A percentile compares a stretch with the other conserved stretches of the same genome.
Conservation (phyloP, 768 basidiomycete species). For the Mycena capillaripes region DNA sequence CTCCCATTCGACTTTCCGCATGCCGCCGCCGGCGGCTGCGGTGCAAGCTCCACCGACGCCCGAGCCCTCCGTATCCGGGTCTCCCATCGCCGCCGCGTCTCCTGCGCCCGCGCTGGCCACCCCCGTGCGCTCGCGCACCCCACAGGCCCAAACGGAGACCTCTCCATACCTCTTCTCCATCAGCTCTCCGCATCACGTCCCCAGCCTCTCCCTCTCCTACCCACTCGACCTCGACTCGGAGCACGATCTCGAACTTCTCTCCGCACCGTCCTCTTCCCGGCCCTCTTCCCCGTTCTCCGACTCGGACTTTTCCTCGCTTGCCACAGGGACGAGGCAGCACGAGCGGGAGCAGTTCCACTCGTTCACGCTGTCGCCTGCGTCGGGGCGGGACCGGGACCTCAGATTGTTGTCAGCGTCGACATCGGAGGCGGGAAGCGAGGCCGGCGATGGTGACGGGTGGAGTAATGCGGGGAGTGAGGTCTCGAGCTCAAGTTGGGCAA, state of each 20-base stretch:
- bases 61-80: slow-evolving; percentile 30
- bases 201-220: slow-evolving; percentile 59
- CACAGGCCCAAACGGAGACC: slow-evolving; percentile 25
- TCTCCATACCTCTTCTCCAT: slow-evolving; percentile 25
- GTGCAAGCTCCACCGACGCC: slow-evolving; percentile 29
- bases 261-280: slow-evolving; percentile 58
- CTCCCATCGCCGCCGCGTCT: slow-evolving; percentile 3
- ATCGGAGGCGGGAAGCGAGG: slow-evolving; percentile 9
- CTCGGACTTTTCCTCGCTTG: slow-evolving; percentile 24
- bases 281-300: slow-evolving; percentile 56
- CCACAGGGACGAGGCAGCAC: not conserved
- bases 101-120: slow-evolving; percentile 13
- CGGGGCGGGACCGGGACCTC: not conserved
- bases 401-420: slow-evolving; percentile 4
- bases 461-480: slow-evolving; percentile 35
- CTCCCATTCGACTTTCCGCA: slow-evolving; percentile 31
- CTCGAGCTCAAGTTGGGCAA: slow-evolving; percentile 32
- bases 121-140: slow-evolving; percentile 27
- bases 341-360: slow-evolving; percentile 18
- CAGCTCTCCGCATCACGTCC: slow-evolving; percentile 44
- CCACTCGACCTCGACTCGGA: slow-evolving; percentile 59
- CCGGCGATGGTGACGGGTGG: slow-evolving; percentile 30
- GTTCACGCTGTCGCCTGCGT: slow-evolving; percentile 3
- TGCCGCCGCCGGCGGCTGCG: slow-evolving; percentile 30
- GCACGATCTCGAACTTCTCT: slow-evolving; percentile 58